Evolutionary conservation across 2,329 filamentous ascomycete genomes (phyloP).

Genomic region (Pyrenophora tritici-repentis): DNA sequence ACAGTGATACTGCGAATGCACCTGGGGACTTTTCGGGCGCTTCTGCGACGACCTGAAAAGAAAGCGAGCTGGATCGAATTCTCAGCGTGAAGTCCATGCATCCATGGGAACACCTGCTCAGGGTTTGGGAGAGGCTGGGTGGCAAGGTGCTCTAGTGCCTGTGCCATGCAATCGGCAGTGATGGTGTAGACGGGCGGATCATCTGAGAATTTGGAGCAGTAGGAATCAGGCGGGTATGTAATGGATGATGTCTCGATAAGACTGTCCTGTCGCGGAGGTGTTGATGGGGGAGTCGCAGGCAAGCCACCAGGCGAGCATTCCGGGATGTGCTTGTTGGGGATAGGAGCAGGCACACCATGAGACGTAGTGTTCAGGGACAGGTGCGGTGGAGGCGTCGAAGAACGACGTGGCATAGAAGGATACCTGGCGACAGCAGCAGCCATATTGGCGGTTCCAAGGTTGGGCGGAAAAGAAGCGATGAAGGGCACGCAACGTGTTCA

Average conservation of each 20-base stretch:
- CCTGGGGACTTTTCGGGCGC: constrained; percentile 70
- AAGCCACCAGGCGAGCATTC: constrained; percentile 79
- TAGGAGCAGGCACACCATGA: constrained; percentile 63
- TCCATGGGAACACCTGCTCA: constrained; percentile 90
- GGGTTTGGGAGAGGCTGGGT: constrained; percentile 83
- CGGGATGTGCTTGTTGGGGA: constrained; percentile 89
- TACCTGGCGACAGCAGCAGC: constrained; percentile 51
- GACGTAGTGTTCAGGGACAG: constrained; percentile 63
- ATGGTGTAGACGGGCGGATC: constrained; percentile 73
- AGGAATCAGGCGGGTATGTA: constrained; percentile 73
- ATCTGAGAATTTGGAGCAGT: constrained; percentile 57
- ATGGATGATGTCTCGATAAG: constrained; percentile 67
- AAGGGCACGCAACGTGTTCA: constrained; percentile 37
- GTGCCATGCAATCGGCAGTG: constrained; percentile 67
- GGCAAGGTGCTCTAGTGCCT: constrained; percentile 75
- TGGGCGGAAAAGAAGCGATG: constrained; percentile 20
- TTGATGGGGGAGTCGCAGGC: constrained; percentile 59
- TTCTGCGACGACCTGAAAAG: constrained; percentile 77
- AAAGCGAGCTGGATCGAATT: constrained; percentile 90
- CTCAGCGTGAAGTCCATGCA: constrained; percentile 86
- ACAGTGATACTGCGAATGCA: constrained; percentile 82
- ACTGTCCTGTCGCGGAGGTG: constrained; percentile 64
- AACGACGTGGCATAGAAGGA: constrained; percentile 43
- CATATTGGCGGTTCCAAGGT: constrained; percentile 39
- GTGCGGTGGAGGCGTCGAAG: constrained; percentile 56